Conservation (phyloP, 257 asterid genomes). For the Coffea eugenioides region DNA sequence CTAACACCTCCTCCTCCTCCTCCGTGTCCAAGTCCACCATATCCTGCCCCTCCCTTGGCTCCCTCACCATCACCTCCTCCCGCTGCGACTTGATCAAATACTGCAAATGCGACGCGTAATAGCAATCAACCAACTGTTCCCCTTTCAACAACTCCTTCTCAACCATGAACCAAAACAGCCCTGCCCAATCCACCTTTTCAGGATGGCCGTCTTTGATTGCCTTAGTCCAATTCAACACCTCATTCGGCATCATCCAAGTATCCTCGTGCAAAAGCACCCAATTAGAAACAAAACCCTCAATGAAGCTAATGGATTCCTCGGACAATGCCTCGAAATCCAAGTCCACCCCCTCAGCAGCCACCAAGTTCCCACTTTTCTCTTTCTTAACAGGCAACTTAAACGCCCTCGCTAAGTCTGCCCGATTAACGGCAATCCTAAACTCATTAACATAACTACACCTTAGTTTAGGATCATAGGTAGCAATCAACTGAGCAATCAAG, state of each 20-base stretch:
- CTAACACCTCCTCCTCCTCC: background rate
- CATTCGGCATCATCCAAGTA: slow-evolving; percentile 67
- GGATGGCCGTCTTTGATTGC: slow-evolving; percentile 68
- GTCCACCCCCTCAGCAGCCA: slow-evolving; percentile 52
- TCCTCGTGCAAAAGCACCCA: slow-evolving; percentile 89
- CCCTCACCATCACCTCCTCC: slow-evolving; percentile 28
- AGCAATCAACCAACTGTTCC: slow-evolving; percentile 56
- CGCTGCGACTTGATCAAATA: slow-evolving; percentile 63
- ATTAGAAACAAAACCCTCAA: slow-evolving; percentile 46
- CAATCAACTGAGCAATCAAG: slow-evolving; percentile 67
- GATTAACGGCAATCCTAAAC: slow-evolving; percentile 40
- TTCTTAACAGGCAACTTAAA: slow-evolving; percentile 56
- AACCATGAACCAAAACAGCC: slow-evolving; percentile 82
- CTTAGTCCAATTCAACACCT: slow-evolving; percentile 58
- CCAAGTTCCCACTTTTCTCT: slow-evolving; percentile 37
- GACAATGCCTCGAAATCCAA: slow-evolving; percentile 41
- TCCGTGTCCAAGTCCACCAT: slow-evolving; percentile 31
- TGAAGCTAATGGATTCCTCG: slow-evolving; percentile 51
- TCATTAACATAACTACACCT: slow-evolving; percentile 52
- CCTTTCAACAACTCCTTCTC: slow-evolving; percentile 81
- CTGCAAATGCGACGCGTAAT: slow-evolving; percentile 86
- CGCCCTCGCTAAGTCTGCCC: slow-evolving; percentile 77
- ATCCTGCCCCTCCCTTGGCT: slow-evolving; percentile 27
- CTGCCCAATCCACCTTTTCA: slow-evolving; percentile 92
- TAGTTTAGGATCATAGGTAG: slow-evolving; percentile 45